Percentiles rank a stretch among this genome's conserved stretches.
Evolutionary conservation across 2,329 filamentous ascomycete genomes (phyloP).

Genomic region (Neonectria hederae): DNA sequence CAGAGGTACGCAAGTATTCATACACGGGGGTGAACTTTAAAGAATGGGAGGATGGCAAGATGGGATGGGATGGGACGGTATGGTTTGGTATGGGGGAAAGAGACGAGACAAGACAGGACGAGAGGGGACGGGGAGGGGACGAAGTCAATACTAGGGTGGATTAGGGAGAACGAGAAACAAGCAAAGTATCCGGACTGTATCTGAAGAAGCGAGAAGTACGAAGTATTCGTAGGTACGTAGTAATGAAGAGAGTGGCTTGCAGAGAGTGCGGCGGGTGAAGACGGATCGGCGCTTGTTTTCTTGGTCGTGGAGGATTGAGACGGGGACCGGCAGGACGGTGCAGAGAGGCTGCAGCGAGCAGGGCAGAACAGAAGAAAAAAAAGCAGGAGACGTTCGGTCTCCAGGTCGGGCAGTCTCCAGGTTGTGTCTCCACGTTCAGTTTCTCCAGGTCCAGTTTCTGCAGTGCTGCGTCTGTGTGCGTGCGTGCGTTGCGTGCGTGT

Average conservation of each 20-base stretch:
- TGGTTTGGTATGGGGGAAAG: neutral
- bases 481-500: neutral
- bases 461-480: neutral
- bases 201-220: neutral
- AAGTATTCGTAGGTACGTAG: neutral
- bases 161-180: neutral
- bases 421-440: neutral
- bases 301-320: constrained; percentile 11
- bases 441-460: neutral
- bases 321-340: constrained; percentile 1
- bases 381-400: neutral
- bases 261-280: constrained; percentile 20
- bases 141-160: constrained; percentile 20
- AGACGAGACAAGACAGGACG: neutral
- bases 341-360: constrained; percentile 3
- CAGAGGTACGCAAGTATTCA: neutral
- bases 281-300: constrained; percentile 26
- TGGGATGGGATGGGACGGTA: constrained; percentile 8
- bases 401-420: neutral
- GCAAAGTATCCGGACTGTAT: constrained; percentile 1
- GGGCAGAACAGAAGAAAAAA: too few species aligned
- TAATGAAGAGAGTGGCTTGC: neutral
- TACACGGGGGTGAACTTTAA: constrained; percentile 15
- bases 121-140: constrained; percentile 9
- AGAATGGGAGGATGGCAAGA: constrained; percentile 8